phyloP scores from a whole-genome alignment of 73 alveolate species.

The Paramecium biaurelia region DNA sequence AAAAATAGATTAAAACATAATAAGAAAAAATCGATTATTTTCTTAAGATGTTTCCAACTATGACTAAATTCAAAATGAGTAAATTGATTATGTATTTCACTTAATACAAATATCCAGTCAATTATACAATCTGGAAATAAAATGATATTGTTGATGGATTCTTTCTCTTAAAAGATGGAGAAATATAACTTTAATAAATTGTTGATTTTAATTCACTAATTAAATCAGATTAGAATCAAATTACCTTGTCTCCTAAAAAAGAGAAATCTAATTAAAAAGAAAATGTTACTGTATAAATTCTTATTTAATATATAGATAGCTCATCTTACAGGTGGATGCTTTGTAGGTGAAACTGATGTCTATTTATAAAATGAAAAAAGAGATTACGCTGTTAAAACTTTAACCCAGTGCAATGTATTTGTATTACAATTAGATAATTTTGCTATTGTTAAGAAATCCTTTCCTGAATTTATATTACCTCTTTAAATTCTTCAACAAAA shows the following conservation, averaged over 20 bases:
- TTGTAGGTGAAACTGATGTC: slow-evolving; percentile 24
- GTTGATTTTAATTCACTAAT: background rate
- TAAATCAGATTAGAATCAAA: background rate
- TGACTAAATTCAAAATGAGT: slow-evolving; percentile 42
- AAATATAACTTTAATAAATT: background rate
- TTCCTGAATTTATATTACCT: slow-evolving; percentile 15
- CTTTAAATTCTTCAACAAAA: background rate
- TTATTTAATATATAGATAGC: background rate
- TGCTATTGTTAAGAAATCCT: background rate
- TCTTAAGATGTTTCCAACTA: background rate
- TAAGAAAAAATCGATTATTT: slow-evolving; percentile 31
- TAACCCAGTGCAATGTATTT: background rate
- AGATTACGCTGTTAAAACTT: slow-evolving; percentile 4
- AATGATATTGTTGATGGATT: slow-evolving; percentile 1
- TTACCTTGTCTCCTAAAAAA: background rate
- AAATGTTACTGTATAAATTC: background rate
- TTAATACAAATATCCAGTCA: background rate
- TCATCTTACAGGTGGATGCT: slow-evolving; percentile 46
- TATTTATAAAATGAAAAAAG: background rate
- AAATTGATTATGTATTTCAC: background rate
- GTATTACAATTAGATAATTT: background rate
- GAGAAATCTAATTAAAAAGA: background rate
- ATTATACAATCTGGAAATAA: slow-evolving; percentile 8
- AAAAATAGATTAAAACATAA: background rate
- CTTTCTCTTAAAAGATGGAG: slow-evolving; percentile 3